These are phyloP conservation scores for Candida lessepsii DNA, from an alignment of 805 yeast genomes.

Conservation along the genomic window DNA sequence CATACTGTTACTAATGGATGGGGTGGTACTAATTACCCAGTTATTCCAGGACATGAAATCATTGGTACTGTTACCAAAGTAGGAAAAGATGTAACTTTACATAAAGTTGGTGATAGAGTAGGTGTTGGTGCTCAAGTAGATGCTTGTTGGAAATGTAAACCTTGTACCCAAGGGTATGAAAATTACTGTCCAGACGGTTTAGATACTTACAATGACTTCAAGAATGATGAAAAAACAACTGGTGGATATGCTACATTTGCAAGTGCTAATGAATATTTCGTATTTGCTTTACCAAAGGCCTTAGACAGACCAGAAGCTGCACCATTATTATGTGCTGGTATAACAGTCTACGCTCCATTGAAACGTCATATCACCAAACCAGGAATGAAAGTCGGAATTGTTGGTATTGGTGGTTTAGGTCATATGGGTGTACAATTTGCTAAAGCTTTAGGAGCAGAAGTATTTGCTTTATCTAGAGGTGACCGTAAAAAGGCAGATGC, in stretches of 20 bases:
- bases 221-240: slow-evolving; percentile 26
- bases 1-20: slow-evolving; percentile 57
- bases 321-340: slow-evolving; percentile 57
- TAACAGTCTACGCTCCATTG: slow-evolving; percentile 53
- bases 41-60: slow-evolving; percentile 62
- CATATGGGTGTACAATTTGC: slow-evolving; percentile 61
- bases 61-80: slow-evolving; percentile 58
- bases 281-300: slow-evolving; percentile 47
- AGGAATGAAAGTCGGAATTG: slow-evolving; percentile 52
- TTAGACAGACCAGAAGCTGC: slow-evolving; percentile 44
- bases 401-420: slow-evolving; percentile 68
- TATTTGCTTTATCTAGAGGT: slow-evolving; percentile 55
- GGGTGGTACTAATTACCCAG: slow-evolving; percentile 29
- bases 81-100: slow-evolving; percentile 53
- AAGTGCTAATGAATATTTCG: slow-evolving; percentile 44
- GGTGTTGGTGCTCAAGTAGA: slow-evolving; percentile 75
- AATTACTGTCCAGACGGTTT: slow-evolving; percentile 51
- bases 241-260: slow-evolving; percentile 54
- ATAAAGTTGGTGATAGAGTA: slow-evolving; percentile 70
- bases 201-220: slow-evolving; percentile 53
- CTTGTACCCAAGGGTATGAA: slow-evolving; percentile 42
- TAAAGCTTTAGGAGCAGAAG: slow-evolving; percentile 62
- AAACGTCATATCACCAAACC: slow-evolving; percentile 21
- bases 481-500: slow-evolving; percentile 52
- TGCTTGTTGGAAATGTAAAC: slow-evolving; percentile 62